Conservation (phyloP, 1,284 basidiomycete species). For the Ceratobasidium sp. region DNA sequence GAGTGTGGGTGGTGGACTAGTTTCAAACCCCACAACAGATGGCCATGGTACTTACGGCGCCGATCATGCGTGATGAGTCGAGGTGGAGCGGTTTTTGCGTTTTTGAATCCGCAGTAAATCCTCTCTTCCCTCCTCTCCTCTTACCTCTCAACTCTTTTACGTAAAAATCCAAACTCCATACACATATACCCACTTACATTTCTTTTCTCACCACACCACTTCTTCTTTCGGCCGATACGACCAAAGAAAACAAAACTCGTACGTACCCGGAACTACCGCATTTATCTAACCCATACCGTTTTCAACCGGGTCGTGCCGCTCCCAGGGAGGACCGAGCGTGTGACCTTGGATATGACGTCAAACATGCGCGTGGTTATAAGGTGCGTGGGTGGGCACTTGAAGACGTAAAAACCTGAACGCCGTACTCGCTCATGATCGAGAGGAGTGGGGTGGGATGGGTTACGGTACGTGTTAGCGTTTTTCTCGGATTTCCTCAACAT, state of each 20-base stretch:
- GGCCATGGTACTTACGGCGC: no score
- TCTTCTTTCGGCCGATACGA: not conserved
- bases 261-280: conserved; percentile 1
- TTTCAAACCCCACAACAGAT: no score
- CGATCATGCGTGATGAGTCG: no score
- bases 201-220: not conserved
- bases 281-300: not conserved
- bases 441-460: not conserved
- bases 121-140: no score
- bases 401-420: not conserved
- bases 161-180: no score
- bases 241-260: no score
- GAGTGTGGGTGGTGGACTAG: no score
- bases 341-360: conserved; percentile 21
- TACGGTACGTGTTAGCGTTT: not conserved
- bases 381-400: not conserved
- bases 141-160: no score
- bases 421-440: not conserved
- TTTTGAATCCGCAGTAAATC: no score
- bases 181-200: conserved; percentile 2
- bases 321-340: not conserved
- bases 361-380: not conserved
- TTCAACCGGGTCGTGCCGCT: not conserved
- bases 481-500: not conserved
- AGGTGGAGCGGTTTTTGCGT: no score